These are phyloP conservation scores for Salisapilia sapeloensis DNA, from an alignment of 352 stramenopile genomes.

Conservation along the genomic window DNA sequence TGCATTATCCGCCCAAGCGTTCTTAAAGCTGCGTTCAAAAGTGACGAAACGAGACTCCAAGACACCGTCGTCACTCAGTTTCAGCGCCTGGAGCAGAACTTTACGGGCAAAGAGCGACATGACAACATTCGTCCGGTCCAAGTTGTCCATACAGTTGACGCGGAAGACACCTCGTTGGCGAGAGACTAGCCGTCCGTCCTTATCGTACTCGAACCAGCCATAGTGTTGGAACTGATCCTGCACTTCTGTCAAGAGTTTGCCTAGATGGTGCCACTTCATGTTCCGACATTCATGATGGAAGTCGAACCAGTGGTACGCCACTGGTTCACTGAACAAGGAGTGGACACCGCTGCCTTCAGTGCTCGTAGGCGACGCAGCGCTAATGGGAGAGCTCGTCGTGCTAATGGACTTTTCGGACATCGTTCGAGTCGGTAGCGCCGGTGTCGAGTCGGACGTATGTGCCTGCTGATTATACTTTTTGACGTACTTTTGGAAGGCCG, in stretches of 20 bases:
- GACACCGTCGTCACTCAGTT: constrained; percentile 17
- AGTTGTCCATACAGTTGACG: constrained; percentile 97
- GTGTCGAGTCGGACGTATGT: constrained; percentile 22
- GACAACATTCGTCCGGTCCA: constrained; percentile 95
- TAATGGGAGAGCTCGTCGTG: background rate
- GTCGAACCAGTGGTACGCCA: constrained; percentile 92
- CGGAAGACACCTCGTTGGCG: constrained; percentile 88
- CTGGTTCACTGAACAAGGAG: constrained; percentile 30
- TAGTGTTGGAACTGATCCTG: constrained; percentile 42
- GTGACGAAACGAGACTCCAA: constrained; percentile 32
- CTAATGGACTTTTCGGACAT: background rate
- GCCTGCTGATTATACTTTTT: constrained; percentile 75
- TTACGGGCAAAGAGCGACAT: constrained; percentile 87
- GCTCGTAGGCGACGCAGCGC: constrained; percentile 1
- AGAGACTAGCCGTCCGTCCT: constrained; percentile 25
- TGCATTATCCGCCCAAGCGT: constrained; percentile 91
- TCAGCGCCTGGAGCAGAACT: constrained; percentile 63
- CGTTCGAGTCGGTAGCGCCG: constrained; percentile 2
- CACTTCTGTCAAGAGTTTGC: constrained; percentile 74
- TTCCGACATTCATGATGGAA: constrained; percentile 93
- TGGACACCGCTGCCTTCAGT: constrained; percentile 6
- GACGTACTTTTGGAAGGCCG: constrained; percentile 69
- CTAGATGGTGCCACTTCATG: constrained; percentile 87
- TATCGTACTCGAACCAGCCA: constrained; percentile 49
- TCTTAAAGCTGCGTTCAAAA: constrained; percentile 67